phyloP scores from a whole-genome alignment of 768 basidiomycete genomes.

The Tylopilus sp. region DNA sequence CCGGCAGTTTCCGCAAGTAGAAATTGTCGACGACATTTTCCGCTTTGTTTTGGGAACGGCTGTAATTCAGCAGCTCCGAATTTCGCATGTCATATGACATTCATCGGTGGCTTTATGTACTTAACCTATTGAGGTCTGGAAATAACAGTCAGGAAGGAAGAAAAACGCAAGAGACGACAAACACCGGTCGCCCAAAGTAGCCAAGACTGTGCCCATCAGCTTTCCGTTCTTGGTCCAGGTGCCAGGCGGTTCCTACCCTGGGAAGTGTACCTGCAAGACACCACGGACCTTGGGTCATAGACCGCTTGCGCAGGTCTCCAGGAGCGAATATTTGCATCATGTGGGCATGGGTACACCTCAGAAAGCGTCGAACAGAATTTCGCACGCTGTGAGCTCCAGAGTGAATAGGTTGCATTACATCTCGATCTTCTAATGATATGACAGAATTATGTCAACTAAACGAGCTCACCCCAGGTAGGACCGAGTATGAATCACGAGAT shows the following conservation, averaged over 20 bases:
- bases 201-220: constrained; percentile 39
- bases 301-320: constrained; percentile 35
- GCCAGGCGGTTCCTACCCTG: constrained; percentile 40
- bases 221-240: constrained; percentile 56
- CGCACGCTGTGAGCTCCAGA: background rate
- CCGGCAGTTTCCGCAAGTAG: no score
- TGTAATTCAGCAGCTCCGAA: no score
- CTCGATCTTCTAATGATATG: constrained; percentile 8
- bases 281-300: constrained; percentile 39
- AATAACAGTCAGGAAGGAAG: background rate
- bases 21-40: no score
- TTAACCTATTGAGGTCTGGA: background rate
- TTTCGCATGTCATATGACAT: no score
- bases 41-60: no score
- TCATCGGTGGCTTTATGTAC: background rate
- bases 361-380: background rate
- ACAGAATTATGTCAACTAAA: constrained; percentile 8
- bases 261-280: constrained; percentile 42
- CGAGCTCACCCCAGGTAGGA: constrained; percentile 15
- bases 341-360: constrained; percentile 17
- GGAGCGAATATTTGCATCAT: constrained; percentile 40
- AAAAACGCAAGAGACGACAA: background rate
- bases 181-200: background rate
- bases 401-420: constrained; percentile 1
- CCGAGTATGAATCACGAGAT: background rate